Percentiles rank a stretch among this genome's conserved stretches.
These are phyloP conservation scores for Anastatica hierochuntica DNA, from an alignment of 345 rosid genomes.

Conservation along the genomic window DNA sequence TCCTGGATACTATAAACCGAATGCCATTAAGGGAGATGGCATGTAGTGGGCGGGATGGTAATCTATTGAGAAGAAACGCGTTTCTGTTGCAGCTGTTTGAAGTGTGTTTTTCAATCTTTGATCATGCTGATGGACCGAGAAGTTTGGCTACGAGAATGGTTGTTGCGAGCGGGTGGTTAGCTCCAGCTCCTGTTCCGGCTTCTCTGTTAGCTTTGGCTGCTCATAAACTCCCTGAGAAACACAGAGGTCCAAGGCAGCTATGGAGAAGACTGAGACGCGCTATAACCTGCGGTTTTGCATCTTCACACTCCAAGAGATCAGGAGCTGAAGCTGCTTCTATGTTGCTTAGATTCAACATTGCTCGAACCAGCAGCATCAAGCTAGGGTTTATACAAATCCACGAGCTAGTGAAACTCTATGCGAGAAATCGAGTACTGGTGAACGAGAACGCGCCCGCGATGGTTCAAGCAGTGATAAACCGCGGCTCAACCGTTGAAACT, in stretches of 20 bases:
- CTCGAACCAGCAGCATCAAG: conserved; percentile 48
- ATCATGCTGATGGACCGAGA: conserved; percentile 79
- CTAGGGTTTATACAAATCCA: conserved; percentile 52
- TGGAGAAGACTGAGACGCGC: conserved; percentile 54
- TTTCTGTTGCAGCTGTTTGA: conserved; percentile 80
- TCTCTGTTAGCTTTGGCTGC: conserved; percentile 68
- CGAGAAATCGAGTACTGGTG: conserved; percentile 39
- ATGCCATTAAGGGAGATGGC: conserved; percentile 65
- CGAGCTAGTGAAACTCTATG: conserved; percentile 61
- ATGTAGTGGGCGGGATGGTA: conserved; percentile 46
- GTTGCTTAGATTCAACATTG: conserved; percentile 76
- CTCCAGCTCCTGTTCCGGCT: conserved; percentile 68
- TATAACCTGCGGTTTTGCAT: conserved; percentile 57
- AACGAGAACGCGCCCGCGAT: conserved; percentile 46
- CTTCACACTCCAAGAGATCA: conserved; percentile 52
- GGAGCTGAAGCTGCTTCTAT: conserved; percentile 77
- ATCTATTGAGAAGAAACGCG: conserved; percentile 36
- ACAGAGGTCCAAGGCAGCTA: conserved; percentile 31
- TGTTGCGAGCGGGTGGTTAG: conserved; percentile 85
- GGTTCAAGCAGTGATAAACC: conserved; percentile 64
- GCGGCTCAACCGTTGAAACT: conserved; percentile 47
- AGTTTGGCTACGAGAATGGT: conserved; percentile 95
- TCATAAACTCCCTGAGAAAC: conserved; percentile 65
- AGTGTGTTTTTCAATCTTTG: conserved; percentile 92
- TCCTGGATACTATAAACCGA: conserved; percentile 76